Evolutionary conservation across 257 asterid genomes (phyloP).

Genomic region (Penstemon eatonii): DNA sequence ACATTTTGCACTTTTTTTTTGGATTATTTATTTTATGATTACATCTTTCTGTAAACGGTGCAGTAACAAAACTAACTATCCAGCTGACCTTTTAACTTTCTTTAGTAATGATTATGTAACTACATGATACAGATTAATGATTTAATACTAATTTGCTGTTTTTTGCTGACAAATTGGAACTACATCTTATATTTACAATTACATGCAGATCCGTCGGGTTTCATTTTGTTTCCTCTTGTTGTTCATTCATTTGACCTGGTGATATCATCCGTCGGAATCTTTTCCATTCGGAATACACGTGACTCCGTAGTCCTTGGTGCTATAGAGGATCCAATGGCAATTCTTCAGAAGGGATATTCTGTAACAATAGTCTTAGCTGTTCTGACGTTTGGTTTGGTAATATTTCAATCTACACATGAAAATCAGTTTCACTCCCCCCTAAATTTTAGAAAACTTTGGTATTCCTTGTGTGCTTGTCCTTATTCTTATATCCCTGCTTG

Average conservation of each 20-base stretch:
- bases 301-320: constrained; percentile 69
- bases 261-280: constrained; percentile 87
- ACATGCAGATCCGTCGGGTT: constrained; percentile 95
- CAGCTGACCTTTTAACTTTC: constrained; percentile 3
- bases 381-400: constrained; percentile 93
- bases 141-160: constrained; percentile 3
- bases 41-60: constrained; percentile 9
- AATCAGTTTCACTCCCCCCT: constrained; percentile 13
- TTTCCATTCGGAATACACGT: constrained; percentile 77
- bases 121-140: constrained; percentile 17
- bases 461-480: constrained; percentile 13
- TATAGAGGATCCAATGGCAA: constrained; percentile 89
- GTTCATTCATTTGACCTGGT: constrained; percentile 98
- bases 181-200: constrained; percentile 19
- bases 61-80: constrained; percentile 6
- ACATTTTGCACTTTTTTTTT: background rate
- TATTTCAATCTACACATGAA: constrained; percentile 28
- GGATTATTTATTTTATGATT: constrained; percentile 1
- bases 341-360: constrained; percentile 95
- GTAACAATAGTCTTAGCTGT: constrained; percentile 83
- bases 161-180: constrained; percentile 16
- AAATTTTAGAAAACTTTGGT: background rate
- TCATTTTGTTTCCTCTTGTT: constrained; percentile 95
- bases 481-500: background rate
- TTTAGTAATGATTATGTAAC: constrained; percentile 11